Evolutionary conservation across 441 rosid genomes (phyloP), one percentile per base, ranked within the genome.

Genomic region (Gossypium gossypioides): DNA sequence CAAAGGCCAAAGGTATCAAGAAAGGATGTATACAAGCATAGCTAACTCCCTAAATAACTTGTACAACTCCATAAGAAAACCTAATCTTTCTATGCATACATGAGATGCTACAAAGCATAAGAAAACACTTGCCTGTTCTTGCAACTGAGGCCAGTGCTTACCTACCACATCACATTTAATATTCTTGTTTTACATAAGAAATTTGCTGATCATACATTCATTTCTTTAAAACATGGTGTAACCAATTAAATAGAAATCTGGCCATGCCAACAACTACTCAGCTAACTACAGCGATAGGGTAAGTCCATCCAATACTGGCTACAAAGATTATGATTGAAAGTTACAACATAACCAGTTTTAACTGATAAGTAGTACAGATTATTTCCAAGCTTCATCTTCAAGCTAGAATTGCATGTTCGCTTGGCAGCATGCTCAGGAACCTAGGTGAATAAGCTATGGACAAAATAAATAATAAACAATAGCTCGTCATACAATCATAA

Each of bases 401-500:
- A 25, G 24, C 62, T 56, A 56, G 54, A 22, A 40, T 37, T 40
- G 44, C 44, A 40, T 40, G 44, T 2, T 8, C 12, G 3, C 75
- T 72, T 10, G 27, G 64, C 46, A 44, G 64, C 42, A 25, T 16
- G 32, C n/a, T 60, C 63, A 68, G 8, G 63, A 19, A 50, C 0
- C 44, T 61, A n/a, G 44, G 46, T 1, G 24, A 27, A 19, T 34
- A 55, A 68, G 54, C n/a, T 13, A 69, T 24, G 59, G 32, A 40
- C 3, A 60, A 57, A 76, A 69, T 9, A 15, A 72, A 69, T 27
- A 78, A 51, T 8, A 40, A 8, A 67, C 66, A 56, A 24, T 4
- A 29, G 72, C 51, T 6, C 24, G 9, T 61, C 64, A 74, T 4
- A 15, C 24, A 71, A 42, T 10, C 67, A 29, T 1, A 50, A 67